These are phyloP conservation scores for Suaeda aralocaspica DNA, from an alignment of 148 eudicot genomes.

Conservation along the genomic window DNA sequence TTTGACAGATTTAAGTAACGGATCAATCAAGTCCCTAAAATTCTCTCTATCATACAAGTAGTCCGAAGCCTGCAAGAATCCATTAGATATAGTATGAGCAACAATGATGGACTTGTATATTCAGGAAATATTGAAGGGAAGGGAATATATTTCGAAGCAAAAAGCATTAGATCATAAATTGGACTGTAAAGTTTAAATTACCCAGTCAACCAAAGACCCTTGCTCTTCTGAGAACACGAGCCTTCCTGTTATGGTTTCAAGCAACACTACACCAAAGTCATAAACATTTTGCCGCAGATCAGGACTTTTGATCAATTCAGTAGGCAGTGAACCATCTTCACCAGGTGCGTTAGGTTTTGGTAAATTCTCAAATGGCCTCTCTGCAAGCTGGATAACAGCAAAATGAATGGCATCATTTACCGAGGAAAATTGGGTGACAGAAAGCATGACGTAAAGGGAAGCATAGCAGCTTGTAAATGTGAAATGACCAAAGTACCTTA, in stretches of 20 bases:
- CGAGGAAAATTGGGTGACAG: slow-evolving; percentile 6
- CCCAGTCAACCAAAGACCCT: slow-evolving; percentile 66
- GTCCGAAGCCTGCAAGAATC: slow-evolving; percentile 40
- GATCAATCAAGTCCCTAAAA: slow-evolving; percentile 49
- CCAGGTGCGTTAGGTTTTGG: slow-evolving; percentile 28
- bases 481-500: slow-evolving; percentile 46
- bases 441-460: slow-evolving; percentile 1
- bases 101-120: too few relatives aligned
- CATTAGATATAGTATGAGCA: neutral
- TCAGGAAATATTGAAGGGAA: neutral
- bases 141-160: neutral
- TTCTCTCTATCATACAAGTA: slow-evolving; percentile 42
- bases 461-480: neutral
- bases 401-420: neutral
- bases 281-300: slow-evolving; percentile 60
- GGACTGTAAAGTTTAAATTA: slow-evolving; percentile 36
- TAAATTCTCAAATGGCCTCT: slow-evolving; percentile 41
- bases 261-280: slow-evolving; percentile 69
- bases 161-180: slow-evolving; percentile 3
- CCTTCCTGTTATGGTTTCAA: slow-evolving; percentile 77
- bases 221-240: slow-evolving; percentile 57
- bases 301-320: slow-evolving; percentile 30
- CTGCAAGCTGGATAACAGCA: slow-evolving; percentile 52
- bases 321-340: slow-evolving; percentile 37
- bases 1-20: slow-evolving; percentile 54